A percentile compares a stretch with the other conserved stretches of the same genome.
Evolutionary conservation across 495 filamentous ascomycete genomes (phyloP).

Genomic region (Podospora didyma): DNA sequence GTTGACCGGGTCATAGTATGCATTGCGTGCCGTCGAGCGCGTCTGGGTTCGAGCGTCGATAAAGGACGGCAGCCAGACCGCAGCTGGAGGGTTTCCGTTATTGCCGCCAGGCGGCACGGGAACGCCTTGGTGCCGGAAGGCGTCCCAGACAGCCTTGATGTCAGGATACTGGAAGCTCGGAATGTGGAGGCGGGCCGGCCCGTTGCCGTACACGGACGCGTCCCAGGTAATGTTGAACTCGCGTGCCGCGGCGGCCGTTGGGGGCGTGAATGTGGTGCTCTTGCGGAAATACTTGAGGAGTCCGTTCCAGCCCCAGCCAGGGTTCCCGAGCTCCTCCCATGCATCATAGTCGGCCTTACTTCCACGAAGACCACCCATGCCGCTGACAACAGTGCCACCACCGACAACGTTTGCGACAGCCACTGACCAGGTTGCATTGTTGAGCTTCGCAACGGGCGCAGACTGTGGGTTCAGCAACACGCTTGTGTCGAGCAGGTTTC

Average conservation of each 20-base stretch:
- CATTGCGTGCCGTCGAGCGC: slow-evolving; percentile 20
- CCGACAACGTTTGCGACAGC: slow-evolving; percentile 34
- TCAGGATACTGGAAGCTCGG: slow-evolving; percentile 25
- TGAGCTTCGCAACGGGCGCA: slow-evolving; percentile 20
- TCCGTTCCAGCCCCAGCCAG: slow-evolving; percentile 56
- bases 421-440: slow-evolving; percentile 18
- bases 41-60: slow-evolving; percentile 21
- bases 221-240: slow-evolving; percentile 24
- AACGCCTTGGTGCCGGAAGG: slow-evolving; percentile 9
- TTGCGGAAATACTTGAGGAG: slow-evolving; percentile 45
- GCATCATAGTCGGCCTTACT: slow-evolving; percentile 56
- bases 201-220: slow-evolving; percentile 14
- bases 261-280: slow-evolving; percentile 29
- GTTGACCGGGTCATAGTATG: slow-evolving; percentile 26
- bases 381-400: slow-evolving; percentile 40
- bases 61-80: slow-evolving; percentile 15
- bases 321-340: slow-evolving; percentile 59
- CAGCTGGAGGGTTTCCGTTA: slow-evolving; percentile 13
- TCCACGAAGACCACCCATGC: slow-evolving; percentile 46
- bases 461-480: slow-evolving; percentile 25
- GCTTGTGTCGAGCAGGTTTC: slow-evolving; percentile 14
- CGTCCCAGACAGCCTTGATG: slow-evolving; percentile 16
- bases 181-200: slow-evolving; percentile 18
- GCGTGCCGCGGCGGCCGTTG: slow-evolving; percentile 23
- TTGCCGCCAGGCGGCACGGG: slow-evolving; percentile 5